A percentile compares a stretch with the other conserved stretches of the same genome.
phyloP scores from a whole-genome alignment of 176 grass and related monocot species.

The Paspalum notatum region DNA sequence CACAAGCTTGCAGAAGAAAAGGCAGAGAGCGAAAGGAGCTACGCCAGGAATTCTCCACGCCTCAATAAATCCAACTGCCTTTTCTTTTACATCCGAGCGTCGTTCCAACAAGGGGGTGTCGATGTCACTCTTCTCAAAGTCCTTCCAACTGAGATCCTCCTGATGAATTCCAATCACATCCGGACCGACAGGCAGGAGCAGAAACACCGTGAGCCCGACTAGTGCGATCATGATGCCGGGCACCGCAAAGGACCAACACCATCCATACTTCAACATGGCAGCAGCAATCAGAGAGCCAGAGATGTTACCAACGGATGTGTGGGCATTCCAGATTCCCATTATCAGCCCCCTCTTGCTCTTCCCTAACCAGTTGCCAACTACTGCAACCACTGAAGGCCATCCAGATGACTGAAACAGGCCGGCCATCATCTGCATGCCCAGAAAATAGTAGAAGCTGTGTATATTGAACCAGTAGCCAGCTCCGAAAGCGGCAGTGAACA shows the following conservation, averaged over 20 bases:
- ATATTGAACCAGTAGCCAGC: constrained; percentile 78
- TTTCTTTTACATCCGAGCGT: constrained; percentile 30
- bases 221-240: constrained; percentile 63
- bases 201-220: constrained; percentile 60
- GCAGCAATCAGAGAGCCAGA: constrained; percentile 74
- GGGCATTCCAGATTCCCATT: constrained; percentile 85
- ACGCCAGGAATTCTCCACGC: constrained; percentile 85
- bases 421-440: constrained; percentile 71
- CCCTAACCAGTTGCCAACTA: constrained; percentile 81
- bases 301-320: constrained; percentile 79
- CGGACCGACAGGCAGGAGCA: constrained; percentile 65
- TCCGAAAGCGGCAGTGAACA: constrained; percentile 74
- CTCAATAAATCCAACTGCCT: constrained; percentile 75
- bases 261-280: constrained; percentile 67
- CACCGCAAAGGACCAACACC: constrained; percentile 70
- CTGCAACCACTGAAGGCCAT: constrained; percentile 81
- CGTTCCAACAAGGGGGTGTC: constrained; percentile 50
- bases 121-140: constrained; percentile 52
- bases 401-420: constrained; percentile 77
- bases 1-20: constrained; percentile 89
- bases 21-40: constrained; percentile 74
- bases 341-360: constrained; percentile 89
- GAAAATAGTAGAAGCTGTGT: constrained; percentile 80
- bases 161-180: constrained; percentile 59
- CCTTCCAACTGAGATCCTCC: constrained; percentile 46